phyloP scores from a whole-genome alignment of 139 green algal species.

The Chlamydomonas sphaeroides region DNA sequence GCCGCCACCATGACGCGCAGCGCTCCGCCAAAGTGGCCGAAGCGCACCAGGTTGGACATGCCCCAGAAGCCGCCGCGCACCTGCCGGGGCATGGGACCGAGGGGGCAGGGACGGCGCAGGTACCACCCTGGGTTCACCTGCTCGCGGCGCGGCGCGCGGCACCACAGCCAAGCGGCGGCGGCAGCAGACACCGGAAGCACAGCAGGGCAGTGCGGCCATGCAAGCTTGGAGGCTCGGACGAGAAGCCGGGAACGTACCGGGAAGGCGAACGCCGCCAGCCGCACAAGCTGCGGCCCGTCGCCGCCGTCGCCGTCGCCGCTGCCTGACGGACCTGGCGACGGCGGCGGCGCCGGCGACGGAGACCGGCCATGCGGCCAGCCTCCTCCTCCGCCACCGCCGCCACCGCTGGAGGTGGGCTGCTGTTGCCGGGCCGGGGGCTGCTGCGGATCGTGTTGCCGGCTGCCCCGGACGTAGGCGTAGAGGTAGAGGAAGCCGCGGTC shows the following conservation, averaged over 20 bases:
- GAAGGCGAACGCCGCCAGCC: not conserved
- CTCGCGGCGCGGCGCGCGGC: no score
- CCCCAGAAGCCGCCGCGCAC: constrained; percentile 21
- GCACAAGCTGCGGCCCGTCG: not conserved
- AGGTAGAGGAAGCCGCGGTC: constrained; percentile 12
- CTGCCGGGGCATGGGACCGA: not conserved
- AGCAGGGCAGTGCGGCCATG: no score
- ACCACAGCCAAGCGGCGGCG: no score
- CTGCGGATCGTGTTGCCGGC: no score
- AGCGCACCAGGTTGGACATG: constrained; percentile 34
- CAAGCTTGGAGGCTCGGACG: no score
- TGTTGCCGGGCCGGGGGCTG: no score
- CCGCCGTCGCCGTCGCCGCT: not conserved
- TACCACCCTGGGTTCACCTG: no score
- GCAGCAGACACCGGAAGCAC: no score
- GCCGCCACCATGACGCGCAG: constrained; percentile 32
- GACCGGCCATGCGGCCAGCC: no score
- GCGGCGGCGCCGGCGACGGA: not conserved
- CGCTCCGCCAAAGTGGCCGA: constrained; percentile 19
- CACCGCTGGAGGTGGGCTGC: not conserved
- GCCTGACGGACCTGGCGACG: not conserved
- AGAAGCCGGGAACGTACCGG: no score
- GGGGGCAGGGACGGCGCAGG: no score
- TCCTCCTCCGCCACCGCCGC: not conserved
- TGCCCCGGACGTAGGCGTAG: constrained; percentile 3